These are phyloP conservation scores for Pinus taeda DNA, from an alignment of 75 land plant species.

Conservation along the genomic window DNA sequence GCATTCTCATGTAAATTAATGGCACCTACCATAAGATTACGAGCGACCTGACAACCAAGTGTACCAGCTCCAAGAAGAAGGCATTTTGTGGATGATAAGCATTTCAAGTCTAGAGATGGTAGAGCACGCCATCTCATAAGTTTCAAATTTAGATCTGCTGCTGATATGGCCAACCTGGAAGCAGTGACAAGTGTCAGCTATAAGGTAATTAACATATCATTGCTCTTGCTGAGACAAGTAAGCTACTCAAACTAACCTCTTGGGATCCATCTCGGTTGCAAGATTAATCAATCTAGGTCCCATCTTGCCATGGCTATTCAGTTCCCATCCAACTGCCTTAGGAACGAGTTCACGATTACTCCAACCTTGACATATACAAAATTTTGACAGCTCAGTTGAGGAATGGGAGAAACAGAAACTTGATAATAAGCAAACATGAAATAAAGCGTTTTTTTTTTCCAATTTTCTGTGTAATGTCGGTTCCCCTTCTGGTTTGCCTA, in stretches of 20 bases:
- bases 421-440: neutral
- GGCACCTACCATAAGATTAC: slow-evolving; percentile 82
- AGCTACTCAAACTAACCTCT: slow-evolving; percentile 32
- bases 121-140: slow-evolving; percentile 95
- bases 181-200: neutral
- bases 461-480: slow-evolving; percentile 5
- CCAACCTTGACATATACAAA: slow-evolving; percentile 46
- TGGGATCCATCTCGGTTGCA: slow-evolving; percentile 90
- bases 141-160: slow-evolving; percentile 96
- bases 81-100: slow-evolving; percentile 63
- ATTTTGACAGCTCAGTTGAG: neutral
- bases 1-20: neutral
- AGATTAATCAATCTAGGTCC: slow-evolving; percentile 52
- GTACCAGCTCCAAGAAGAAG: slow-evolving; percentile 98
- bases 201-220: neutral
- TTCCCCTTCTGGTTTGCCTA: slow-evolving; percentile 19
- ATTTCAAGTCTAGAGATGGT: slow-evolving; percentile 69
- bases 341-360: slow-evolving; percentile 37
- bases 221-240: neutral
- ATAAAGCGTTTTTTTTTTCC: too few relatives aligned
- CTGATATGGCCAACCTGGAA: slow-evolving; percentile 79
- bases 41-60: slow-evolving; percentile 98
- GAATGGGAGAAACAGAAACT: slow-evolving; percentile 10
- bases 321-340: slow-evolving; percentile 88
- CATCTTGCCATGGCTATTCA: slow-evolving; percentile 33